Percentiles rank a stretch among this genome's conserved stretches.
These are phyloP conservation scores for Xylaria curta DNA, from an alignment of 495 filamentous ascomycete species.

Conservation along the genomic window DNA sequence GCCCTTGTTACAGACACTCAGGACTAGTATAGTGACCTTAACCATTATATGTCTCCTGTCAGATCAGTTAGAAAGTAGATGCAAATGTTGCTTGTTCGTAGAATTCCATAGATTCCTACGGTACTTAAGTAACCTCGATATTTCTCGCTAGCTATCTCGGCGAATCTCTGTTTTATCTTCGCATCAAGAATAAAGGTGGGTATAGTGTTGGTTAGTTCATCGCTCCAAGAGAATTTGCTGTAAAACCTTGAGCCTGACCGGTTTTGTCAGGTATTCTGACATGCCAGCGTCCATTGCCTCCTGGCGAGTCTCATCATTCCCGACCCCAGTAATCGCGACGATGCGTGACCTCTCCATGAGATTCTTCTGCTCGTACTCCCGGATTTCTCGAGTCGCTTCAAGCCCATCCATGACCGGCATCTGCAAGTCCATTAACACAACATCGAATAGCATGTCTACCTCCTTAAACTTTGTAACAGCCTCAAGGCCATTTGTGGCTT, in stretches of 20 bases:
- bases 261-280: conserved; percentile 75
- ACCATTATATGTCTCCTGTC: too few species aligned
- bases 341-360: conserved; percentile 56
- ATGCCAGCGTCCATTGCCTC: conserved; percentile 70
- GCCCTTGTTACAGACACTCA: too few species aligned
- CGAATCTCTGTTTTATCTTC: too few species aligned
- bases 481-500: background rate
- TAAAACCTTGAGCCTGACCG: conserved; percentile 53
- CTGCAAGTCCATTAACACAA: conserved; percentile 69
- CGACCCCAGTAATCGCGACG: conserved; percentile 73
- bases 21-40: too few species aligned
- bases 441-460: conserved; percentile 45
- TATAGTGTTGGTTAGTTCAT: background rate
- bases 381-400: conserved; percentile 61
- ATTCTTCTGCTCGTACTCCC: conserved; percentile 48
- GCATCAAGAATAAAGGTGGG: background rate
- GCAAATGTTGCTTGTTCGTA: too few species aligned
- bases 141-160: too few species aligned
- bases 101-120: too few species aligned
- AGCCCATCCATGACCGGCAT: conserved; percentile 74
- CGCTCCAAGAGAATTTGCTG: conserved; percentile 3
- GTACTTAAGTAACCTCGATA: too few species aligned
- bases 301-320: conserved; percentile 64
- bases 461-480: conserved; percentile 7
- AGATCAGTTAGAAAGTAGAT: too few species aligned